These are phyloP conservation scores for Globisporangium yorkense DNA, from an alignment of 352 stramenopile species.

Conservation along the genomic window DNA sequence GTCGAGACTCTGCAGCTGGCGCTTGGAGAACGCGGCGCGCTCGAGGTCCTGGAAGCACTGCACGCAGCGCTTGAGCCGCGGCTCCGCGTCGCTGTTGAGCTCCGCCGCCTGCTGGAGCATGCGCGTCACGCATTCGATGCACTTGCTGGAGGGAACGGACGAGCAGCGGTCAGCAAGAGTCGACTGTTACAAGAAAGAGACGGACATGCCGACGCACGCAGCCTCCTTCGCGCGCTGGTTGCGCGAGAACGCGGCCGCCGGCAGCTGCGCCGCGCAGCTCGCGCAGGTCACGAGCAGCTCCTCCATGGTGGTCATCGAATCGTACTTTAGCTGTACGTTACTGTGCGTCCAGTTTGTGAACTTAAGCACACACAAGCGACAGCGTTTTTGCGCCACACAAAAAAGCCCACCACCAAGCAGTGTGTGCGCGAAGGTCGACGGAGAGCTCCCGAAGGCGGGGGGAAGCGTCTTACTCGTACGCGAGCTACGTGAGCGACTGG, in stretches of 20 bases:
- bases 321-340: too few species aligned
- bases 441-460: too few species aligned
- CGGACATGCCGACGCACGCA: slow-evolving; percentile 27
- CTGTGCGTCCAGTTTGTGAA: too few species aligned
- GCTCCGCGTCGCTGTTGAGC: slow-evolving; percentile 12
- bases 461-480: too few species aligned
- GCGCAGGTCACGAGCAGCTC: background rate
- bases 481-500: background rate
- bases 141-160: slow-evolving; percentile 34
- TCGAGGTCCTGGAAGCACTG: slow-evolving; percentile 72
- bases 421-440: too few species aligned
- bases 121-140: slow-evolving; percentile 38
- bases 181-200: background rate
- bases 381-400: too few species aligned
- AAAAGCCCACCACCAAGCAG: too few species aligned
- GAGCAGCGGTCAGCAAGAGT: too few species aligned
- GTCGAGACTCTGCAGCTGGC: slow-evolving; percentile 52
- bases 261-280: slow-evolving; percentile 20
- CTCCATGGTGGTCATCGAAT: too few species aligned
- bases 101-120: slow-evolving; percentile 16
- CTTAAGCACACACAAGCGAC: too few species aligned
- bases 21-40: slow-evolving; percentile 63
- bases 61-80: slow-evolving; percentile 54
- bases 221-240: slow-evolving; percentile 40
- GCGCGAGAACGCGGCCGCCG: slow-evolving; percentile 28